Conservation (phyloP, 2,329 filamentous ascomycete genomes). For the Chaetomiaceae sp. region DNA sequence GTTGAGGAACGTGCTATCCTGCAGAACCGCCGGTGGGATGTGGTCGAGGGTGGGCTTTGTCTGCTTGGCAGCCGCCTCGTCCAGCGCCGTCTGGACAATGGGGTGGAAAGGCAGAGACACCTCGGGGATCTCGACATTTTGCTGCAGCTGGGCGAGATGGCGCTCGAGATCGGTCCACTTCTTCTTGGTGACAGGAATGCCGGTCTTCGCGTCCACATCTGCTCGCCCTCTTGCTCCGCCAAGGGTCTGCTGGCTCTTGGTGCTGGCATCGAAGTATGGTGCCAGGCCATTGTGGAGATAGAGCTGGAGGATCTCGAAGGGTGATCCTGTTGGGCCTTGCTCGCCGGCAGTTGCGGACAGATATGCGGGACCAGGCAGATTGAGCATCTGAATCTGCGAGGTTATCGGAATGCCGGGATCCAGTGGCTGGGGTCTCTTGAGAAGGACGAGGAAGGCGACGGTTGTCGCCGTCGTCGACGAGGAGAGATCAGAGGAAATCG, state of each 20-base stretch:
- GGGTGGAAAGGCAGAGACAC: constrained; percentile 83
- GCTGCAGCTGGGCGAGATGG: constrained; percentile 84
- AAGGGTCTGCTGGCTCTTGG: constrained; percentile 68
- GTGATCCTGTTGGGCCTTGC: constrained; percentile 69
- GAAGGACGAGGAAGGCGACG: constrained; percentile 77
- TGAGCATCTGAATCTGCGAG: constrained; percentile 88
- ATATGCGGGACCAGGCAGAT: constrained; percentile 76
- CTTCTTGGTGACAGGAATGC: constrained; percentile 96
- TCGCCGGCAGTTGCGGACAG: constrained; percentile 62
- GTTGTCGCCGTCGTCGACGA: constrained; percentile 73
- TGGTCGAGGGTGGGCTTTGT: constrained; percentile 71
- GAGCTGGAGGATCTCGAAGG: constrained; percentile 89
- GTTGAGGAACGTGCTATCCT: constrained; percentile 90
- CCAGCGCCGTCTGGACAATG: constrained; percentile 78
- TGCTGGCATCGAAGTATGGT: constrained; percentile 96
- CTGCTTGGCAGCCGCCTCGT: constrained; percentile 66
- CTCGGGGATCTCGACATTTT: constrained; percentile 97
- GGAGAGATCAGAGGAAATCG: constrained; percentile 75
- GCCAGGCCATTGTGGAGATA: constrained; percentile 86
- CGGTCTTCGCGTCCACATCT: constrained; percentile 87
- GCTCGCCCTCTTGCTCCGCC: constrained; percentile 66
- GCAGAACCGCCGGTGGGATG: constrained; percentile 69
- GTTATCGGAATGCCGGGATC: constrained; percentile 77
- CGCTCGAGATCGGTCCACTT: constrained; percentile 91
- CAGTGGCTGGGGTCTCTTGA: constrained; percentile 86